Percentiles rank a stretch among this genome's conserved stretches.
These are phyloP conservation scores for Phaeosphaeriaceae sp. DNA, from an alignment of 2,329 filamentous ascomycete species.

Conservation along the genomic window DNA sequence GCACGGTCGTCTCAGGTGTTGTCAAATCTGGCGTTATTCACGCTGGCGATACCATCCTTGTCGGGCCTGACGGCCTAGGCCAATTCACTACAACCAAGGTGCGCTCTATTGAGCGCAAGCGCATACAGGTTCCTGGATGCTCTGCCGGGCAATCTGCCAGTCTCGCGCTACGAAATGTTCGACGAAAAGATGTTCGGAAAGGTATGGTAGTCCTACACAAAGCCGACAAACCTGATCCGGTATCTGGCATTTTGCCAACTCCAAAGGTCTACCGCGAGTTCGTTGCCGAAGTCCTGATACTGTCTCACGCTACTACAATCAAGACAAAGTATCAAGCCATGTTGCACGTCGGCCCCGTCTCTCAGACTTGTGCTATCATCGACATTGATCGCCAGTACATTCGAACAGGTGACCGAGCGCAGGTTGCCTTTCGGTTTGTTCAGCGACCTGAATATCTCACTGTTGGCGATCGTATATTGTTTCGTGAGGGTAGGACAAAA, in stretches of 20 bases:
- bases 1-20: conserved; percentile 93
- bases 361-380: conserved; percentile 95
- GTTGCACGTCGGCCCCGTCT: conserved; percentile 93
- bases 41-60: conserved; percentile 83
- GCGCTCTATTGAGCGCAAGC: conserved; percentile 91
- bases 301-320: conserved; percentile 96
- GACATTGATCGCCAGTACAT: conserved; percentile 97
- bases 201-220: conserved; percentile 97
- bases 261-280: conserved; percentile 63
- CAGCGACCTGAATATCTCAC: conserved; percentile 92
- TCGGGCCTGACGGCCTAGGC: conserved; percentile 89
- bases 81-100: conserved; percentile 88
- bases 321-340: conserved; percentile 97
- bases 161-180: conserved; percentile 86
- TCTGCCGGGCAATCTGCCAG: conserved; percentile 91
- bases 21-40: conserved; percentile 85
- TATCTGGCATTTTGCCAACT: conserved; percentile 40
- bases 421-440: conserved; percentile 92
- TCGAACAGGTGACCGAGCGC: conserved; percentile 90
- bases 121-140: conserved; percentile 84
- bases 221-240: conserved; percentile 66
- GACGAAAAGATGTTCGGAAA: conserved; percentile 91
- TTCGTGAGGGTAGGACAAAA: conserved; percentile 94
- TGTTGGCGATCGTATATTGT: conserved; percentile 86
- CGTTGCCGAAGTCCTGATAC: conserved; percentile 80